Conservation (phyloP, 495 filamentous ascomycete genomes). For the Clavariopsis aquatica region DNA sequence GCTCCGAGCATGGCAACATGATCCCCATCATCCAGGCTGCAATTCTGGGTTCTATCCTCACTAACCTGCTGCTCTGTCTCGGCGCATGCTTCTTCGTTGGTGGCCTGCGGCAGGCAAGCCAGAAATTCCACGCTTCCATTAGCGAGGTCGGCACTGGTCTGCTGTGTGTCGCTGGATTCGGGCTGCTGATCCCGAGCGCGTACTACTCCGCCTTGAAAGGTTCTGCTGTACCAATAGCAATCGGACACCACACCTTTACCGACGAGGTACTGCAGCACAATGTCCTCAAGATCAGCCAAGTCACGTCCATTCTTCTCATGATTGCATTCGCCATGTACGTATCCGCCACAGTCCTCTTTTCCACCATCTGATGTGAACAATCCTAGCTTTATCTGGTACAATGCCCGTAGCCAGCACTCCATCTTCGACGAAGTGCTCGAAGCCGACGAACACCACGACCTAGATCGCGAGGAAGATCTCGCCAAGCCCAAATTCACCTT, state of each 20-base stretch:
- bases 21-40: slow-evolving; percentile 80
- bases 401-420: slow-evolving; percentile 77
- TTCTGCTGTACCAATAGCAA: slow-evolving; percentile 14
- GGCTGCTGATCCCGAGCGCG: slow-evolving; percentile 39
- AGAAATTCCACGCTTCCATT: slow-evolving; percentile 72
- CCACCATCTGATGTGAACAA: not conserved
- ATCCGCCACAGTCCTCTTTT: not conserved
- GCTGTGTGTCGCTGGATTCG: slow-evolving; percentile 66
- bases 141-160: slow-evolving; percentile 83
- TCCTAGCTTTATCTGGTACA: slow-evolving; percentile 69
- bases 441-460: slow-evolving; percentile 69
- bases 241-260: slow-evolving; percentile 33
- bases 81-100: slow-evolving; percentile 78
- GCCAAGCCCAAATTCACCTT: slow-evolving; percentile 73
- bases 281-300: slow-evolving; percentile 63
- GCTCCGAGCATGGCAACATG: slow-evolving; percentile 31
- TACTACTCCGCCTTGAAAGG: slow-evolving; percentile 45
- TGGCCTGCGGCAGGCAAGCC: slow-evolving; percentile 57
- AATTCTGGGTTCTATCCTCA: slow-evolving; percentile 77
- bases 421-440: slow-evolving; percentile 75
- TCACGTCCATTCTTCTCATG: slow-evolving; percentile 74
- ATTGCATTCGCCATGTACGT: slow-evolving; percentile 63
- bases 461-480: slow-evolving; percentile 65
- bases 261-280: slow-evolving; percentile 29
- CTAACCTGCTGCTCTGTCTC: slow-evolving; percentile 70